Percentiles rank a stretch among this genome's conserved stretches.
These are phyloP conservation scores for Oemleria cerasiformis DNA, from an alignment of 306 rosid genomes.

Conservation along the genomic window DNA sequence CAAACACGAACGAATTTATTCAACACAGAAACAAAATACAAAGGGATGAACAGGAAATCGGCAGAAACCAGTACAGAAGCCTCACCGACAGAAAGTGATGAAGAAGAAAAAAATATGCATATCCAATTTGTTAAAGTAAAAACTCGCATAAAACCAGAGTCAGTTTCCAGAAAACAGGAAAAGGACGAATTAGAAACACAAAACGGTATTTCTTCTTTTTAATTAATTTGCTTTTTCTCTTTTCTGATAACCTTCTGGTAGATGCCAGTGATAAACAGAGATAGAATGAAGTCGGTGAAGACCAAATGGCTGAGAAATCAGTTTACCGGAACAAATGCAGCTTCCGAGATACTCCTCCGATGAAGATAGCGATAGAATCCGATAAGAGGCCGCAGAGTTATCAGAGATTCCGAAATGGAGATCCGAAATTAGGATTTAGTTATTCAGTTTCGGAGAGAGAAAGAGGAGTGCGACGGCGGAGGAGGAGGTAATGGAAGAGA, in stretches of 20 bases:
- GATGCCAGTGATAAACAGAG: neutral
- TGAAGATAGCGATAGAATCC: slow-evolving; percentile 10
- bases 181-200: neutral
- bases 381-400: slow-evolving; percentile 22
- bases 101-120: slow-evolving; percentile 18
- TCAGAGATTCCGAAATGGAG: slow-evolving; percentile 32
- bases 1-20: neutral
- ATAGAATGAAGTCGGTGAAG: neutral
- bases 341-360: slow-evolving; percentile 7
- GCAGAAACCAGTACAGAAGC: slow-evolving; percentile 16
- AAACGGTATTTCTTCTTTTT: slow-evolving; percentile 1
- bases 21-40: slow-evolving; percentile 2
- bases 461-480: slow-evolving; percentile 5
- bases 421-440: slow-evolving; percentile 25
- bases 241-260: slow-evolving; percentile 7
- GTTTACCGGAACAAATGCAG: slow-evolving; percentile 52
- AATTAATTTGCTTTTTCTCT: neutral
- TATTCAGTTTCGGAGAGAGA: slow-evolving; percentile 5
- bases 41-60: slow-evolving; percentile 12
- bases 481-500: neutral
- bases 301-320: slow-evolving; percentile 23
- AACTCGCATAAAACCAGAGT: neutral
- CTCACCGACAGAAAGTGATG: slow-evolving; percentile 47
- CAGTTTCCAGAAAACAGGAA: slow-evolving; percentile 2
- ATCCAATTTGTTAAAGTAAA: slow-evolving; percentile 13